phyloP scores from a whole-genome alignment of 495 filamentous ascomycete genomes.

The Cladorrhinum samala region DNA sequence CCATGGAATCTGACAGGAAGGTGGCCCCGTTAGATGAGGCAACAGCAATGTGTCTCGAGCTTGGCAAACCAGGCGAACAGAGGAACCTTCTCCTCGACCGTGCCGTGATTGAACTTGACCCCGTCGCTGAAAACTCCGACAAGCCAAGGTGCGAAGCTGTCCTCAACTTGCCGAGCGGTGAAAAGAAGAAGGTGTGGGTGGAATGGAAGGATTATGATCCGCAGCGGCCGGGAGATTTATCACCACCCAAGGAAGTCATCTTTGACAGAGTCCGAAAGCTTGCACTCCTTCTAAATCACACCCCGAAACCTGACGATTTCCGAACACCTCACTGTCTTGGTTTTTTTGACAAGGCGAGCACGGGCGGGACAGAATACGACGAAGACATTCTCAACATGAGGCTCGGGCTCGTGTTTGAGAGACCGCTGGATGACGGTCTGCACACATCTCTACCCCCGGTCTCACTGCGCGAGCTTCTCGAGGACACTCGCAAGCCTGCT shows the following conservation, averaged over 20 bases:
- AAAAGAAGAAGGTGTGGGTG: conserved; percentile 34
- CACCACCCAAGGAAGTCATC: conserved; percentile 30
- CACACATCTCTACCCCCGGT: conserved; percentile 28
- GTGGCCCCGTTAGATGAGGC: conserved; percentile 22
- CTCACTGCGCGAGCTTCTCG: conserved; percentile 30
- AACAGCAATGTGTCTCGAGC: conserved; percentile 27
- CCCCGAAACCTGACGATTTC: conserved; percentile 37
- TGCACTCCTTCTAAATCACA: conserved; percentile 35
- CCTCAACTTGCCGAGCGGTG: conserved; percentile 20
- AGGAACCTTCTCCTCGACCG: conserved; percentile 28
- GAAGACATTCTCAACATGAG: conserved; percentile 31
- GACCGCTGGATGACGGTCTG: conserved; percentile 24
- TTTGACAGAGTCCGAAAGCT: conserved; percentile 33
- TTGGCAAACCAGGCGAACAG: conserved; percentile 25
- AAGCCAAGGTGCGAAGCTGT: conserved; percentile 31
- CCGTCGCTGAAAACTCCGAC: conserved; percentile 23
- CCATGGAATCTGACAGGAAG: conserved; percentile 30
- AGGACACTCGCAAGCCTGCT: conserved; percentile 20
- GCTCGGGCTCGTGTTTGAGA: conserved; percentile 33
- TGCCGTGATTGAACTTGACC: conserved; percentile 24
- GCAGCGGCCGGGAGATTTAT: conserved; percentile 25
- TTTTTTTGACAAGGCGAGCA: conserved; percentile 35
- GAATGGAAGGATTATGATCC: conserved; percentile 45
- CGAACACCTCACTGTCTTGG: conserved; percentile 40
- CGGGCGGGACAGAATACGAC: conserved; percentile 14